A percentile compares a stretch with the other conserved stretches of the same genome.
Conservation (phyloP, 1,284 basidiomycete species). For the Rhizoctonia solani region DNA sequence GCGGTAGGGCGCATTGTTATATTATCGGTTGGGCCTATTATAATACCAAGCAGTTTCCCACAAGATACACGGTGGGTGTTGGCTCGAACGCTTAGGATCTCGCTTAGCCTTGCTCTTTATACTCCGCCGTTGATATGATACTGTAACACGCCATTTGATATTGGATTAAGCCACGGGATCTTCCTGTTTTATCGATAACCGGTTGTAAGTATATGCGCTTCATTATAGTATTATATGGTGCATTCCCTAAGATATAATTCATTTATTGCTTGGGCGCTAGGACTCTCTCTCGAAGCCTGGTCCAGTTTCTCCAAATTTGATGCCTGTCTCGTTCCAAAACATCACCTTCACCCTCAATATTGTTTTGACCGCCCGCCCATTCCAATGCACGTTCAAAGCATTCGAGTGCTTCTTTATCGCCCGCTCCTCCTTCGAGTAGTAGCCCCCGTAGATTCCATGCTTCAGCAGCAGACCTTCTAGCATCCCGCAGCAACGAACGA, state of each 20-base stretch:
- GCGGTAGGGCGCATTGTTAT: not conserved
- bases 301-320: constrained; percentile 31
- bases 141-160: no score
- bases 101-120: no score
- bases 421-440: constrained; percentile 49
- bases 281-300: constrained; percentile 4
- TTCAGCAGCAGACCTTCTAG: constrained; percentile 68
- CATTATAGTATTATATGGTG: not conserved
- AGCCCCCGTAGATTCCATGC: constrained; percentile 66
- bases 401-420: constrained; percentile 52
- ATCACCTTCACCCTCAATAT: constrained; percentile 37
- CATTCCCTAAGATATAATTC: not conserved
- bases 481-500: constrained; percentile 64
- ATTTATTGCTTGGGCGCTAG: not conserved
- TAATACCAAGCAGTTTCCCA: no score
- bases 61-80: no score
- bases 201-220: not conserved
- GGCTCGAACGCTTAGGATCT: no score
- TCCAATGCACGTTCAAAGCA: constrained; percentile 64
- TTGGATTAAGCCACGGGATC: no score
- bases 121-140: no score
- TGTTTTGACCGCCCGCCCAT: constrained; percentile 56
- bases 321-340: constrained; percentile 16
- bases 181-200: no score
- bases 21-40: no score